Percentiles rank a stretch among this genome's conserved stretches.
phyloP scores from a whole-genome alignment of 441 rosid genomes.

The Erodium chrysanthum region DNA sequence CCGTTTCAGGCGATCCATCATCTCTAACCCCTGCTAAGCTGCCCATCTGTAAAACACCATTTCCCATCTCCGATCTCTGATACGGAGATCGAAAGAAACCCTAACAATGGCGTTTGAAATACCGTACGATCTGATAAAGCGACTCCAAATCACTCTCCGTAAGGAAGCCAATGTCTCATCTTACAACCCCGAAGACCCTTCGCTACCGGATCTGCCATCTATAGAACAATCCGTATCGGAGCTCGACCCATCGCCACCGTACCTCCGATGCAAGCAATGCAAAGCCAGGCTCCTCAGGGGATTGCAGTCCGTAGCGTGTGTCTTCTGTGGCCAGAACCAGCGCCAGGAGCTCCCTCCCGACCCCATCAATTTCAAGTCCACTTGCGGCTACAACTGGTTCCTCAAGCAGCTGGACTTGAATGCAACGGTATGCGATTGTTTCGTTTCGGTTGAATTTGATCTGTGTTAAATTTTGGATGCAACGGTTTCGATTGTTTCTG shows the following conservation, averaged over 20 bases:
- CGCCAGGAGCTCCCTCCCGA: slow-evolving; percentile 39
- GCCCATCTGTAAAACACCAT: neutral
- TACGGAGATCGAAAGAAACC: neutral
- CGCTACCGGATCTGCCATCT: slow-evolving; percentile 35
- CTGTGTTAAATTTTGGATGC: neutral
- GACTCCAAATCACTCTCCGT: slow-evolving; percentile 54
- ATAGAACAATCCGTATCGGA: slow-evolving; percentile 37
- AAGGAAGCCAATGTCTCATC: slow-evolving; percentile 44
- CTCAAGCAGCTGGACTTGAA: slow-evolving; percentile 55
- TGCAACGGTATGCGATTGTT: slow-evolving; percentile 49
- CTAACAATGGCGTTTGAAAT: slow-evolving; percentile 45
- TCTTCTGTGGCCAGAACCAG: slow-evolving; percentile 62
- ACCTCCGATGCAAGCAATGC: slow-evolving; percentile 62
- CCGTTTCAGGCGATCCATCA: neutral
- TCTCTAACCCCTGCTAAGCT: neutral
- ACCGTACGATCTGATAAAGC: slow-evolving; percentile 45
- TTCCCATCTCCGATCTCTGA: neutral
- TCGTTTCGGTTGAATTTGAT: neutral
- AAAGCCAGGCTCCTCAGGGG: slow-evolving; percentile 56
- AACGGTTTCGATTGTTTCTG: too few relatives aligned
- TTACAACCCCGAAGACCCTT: slow-evolving; percentile 34
- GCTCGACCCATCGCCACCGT: slow-evolving; percentile 47
- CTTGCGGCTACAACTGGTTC: slow-evolving; percentile 54
- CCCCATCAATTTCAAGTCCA: slow-evolving; percentile 55
- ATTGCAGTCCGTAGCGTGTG: slow-evolving; percentile 47